Evolutionary conservation across 2,329 filamentous ascomycete genomes (phyloP).

Genomic region (Orbilia brochopaga): DNA sequence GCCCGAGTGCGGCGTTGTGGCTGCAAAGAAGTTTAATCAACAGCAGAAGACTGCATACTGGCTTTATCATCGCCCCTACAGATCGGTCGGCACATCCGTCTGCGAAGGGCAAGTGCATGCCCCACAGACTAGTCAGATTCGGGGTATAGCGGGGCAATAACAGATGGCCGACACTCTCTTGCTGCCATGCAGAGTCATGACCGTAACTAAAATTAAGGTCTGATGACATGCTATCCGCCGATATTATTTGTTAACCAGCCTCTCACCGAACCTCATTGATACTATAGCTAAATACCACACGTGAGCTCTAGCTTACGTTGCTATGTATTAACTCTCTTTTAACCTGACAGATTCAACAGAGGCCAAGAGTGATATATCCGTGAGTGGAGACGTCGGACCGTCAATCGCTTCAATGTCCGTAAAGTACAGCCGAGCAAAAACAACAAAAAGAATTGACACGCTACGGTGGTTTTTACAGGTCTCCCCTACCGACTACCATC

Average conservation of each 20-base stretch:
- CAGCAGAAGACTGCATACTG: constrained; percentile 18
- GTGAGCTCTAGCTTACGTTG: too few species aligned
- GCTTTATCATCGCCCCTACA: constrained; percentile 34
- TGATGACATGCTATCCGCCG: too few species aligned
- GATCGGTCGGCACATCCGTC: constrained; percentile 32
- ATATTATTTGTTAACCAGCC: too few species aligned
- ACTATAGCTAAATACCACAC: too few species aligned
- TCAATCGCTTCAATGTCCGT: not conserved
- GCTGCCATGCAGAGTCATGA: not conserved
- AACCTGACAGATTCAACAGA: too few species aligned
- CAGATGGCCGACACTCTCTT: not conserved
- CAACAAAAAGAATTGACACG: not conserved
- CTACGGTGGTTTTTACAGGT: not conserved
- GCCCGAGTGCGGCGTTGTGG: not conserved
- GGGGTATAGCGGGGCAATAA: not conserved
- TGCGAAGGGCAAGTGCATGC: constrained; percentile 35
- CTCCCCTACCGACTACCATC: too few species aligned
- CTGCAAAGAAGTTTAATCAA: constrained; percentile 18
- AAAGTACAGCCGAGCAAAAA: not conserved
- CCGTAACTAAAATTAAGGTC: too few species aligned
- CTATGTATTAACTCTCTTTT: too few species aligned
- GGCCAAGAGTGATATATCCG: too few species aligned
- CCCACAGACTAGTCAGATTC: constrained; percentile 23
- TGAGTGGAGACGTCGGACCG: not conserved
- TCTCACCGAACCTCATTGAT: too few species aligned